Base-by-base conservation (phyloP, 2,329 filamentous ascomycete genomes). In the Mariannaea elegans region DNA sequence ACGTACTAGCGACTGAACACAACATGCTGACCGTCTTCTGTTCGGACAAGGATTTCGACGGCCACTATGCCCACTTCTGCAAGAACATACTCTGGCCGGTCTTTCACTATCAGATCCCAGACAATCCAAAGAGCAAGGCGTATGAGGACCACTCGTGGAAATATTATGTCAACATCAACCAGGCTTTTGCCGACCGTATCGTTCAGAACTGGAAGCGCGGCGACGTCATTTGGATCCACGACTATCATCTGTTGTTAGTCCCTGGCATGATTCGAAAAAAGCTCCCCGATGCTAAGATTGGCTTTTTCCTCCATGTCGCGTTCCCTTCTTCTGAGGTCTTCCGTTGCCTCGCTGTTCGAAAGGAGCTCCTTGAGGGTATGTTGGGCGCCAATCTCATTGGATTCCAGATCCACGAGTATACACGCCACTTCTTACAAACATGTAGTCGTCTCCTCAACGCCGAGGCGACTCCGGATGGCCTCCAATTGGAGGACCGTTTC, bases 71-170 rank as follows among this genome's bases (percentile, higher is more conserved):
- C 12, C 94, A 97, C 77, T 98, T 95, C 75, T 97, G 94, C 88
- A 98, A 98, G 80, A 93, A 94, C 72, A 97, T 98, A 55, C 83
- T 98, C 7, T 98, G 94, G 94, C 94, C 94, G 1, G 94, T 97
- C 61, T 97, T 98, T 77, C 94, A 98, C 78, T 98, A 98, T 76
- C 94, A 97, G 77, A 97, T 98, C 60, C 95, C 94, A 0, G 95
- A 98, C 74, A 96, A 97, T 73, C 94, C 94, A 23, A 97, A 97
- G 83, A 97, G 93, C 86, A 98, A 98, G 76, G 94, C 94, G 0
- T 98, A 97, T 75, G 91, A 97, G 75, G 94, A 98, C 69, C 94
- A 98, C 77, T 97, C 94, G 0, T 98, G 94, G 93, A 86, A 93
- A 67, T 97, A 92, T 80, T 98, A 98, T 71, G 90, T 93, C 73